These are phyloP conservation scores for Hebeloma cylindrosporum DNA, from an alignment of 768 basidiomycete genomes.

Conservation along the genomic window DNA sequence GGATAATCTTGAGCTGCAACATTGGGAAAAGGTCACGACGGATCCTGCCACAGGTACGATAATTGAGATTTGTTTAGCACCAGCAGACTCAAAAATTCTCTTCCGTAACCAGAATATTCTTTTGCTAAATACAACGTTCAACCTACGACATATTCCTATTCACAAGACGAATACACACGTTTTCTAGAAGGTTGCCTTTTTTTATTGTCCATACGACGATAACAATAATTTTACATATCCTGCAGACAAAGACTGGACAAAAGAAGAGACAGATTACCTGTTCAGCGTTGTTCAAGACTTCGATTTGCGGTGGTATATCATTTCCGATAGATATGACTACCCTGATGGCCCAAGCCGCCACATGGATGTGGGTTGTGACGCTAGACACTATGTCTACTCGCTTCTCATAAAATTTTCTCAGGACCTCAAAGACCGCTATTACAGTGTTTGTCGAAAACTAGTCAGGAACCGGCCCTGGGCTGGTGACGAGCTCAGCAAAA, in stretches of 20 bases:
- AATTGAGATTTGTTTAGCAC: not conserved
- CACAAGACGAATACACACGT: conserved; percentile 85
- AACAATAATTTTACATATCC: not conserved
- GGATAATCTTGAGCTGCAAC: conserved; percentile 68
- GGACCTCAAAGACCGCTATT: conserved; percentile 96
- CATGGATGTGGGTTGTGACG: conserved; percentile 60
- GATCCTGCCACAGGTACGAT: conserved; percentile 56
- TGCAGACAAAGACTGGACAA: conserved; percentile 82
- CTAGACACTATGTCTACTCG: conserved; percentile 3
- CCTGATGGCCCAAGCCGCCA: conserved; percentile 50
- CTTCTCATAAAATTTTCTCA: conserved; percentile 8
- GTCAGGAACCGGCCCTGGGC: conserved; percentile 81
- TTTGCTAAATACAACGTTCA: conserved; percentile 85
- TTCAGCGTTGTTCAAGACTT: conserved; percentile 79
- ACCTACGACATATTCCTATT: conserved; percentile 64
- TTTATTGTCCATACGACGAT: not conserved
- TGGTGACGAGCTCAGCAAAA: conserved; percentile 76
- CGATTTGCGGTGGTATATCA: conserved; percentile 86
- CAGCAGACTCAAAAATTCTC: not conserved
- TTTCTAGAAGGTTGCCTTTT: conserved; percentile 65
- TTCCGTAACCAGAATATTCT: conserved; percentile 56
- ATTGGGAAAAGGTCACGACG: conserved; percentile 75
- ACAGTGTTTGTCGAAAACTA: conserved; percentile 85
- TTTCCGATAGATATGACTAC: conserved; percentile 87
- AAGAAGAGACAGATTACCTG: conserved; percentile 92